Conservation (phyloP, 2,329 filamentous ascomycete species). For the Bimuria novae-zelandiae region DNA sequence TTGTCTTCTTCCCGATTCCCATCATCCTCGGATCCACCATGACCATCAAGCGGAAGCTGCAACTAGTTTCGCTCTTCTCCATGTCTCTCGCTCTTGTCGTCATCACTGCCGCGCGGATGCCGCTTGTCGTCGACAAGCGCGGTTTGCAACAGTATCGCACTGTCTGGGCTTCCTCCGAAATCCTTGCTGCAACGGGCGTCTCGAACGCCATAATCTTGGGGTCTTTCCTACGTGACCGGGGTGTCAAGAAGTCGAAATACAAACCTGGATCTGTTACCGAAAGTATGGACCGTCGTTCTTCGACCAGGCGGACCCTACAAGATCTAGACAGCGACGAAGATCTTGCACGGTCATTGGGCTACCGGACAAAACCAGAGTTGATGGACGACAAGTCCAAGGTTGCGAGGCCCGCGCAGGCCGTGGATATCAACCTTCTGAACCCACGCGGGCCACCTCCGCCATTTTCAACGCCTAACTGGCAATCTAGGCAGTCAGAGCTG, state of each 20-base stretch:
- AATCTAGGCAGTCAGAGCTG: constrained; percentile 24
- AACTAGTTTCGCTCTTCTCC: constrained; percentile 80
- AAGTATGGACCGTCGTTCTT: constrained; percentile 60
- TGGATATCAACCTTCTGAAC: constrained; percentile 33
- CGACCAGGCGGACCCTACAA: constrained; percentile 65
- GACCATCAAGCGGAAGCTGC: constrained; percentile 75
- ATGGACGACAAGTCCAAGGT: constrained; percentile 49
- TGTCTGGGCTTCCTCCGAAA: constrained; percentile 85
- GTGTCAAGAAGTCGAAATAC: constrained; percentile 84
- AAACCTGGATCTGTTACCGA: constrained; percentile 60
- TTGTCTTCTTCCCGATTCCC: constrained; percentile 86
- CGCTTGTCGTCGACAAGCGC: constrained; percentile 70
- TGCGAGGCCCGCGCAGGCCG: constrained; percentile 45
- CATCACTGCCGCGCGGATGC: constrained; percentile 81
- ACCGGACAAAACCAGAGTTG: constrained; percentile 63
- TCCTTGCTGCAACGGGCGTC: constrained; percentile 83
- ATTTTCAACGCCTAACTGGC: constrained; percentile 40
- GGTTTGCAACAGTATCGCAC: constrained; percentile 87
- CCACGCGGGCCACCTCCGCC: constrained; percentile 24
- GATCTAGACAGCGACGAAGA: constrained; percentile 92
- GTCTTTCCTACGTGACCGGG: constrained; percentile 88
- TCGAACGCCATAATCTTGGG: constrained; percentile 90
- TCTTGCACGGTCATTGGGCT: constrained; percentile 78
- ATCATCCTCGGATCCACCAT: constrained; percentile 83
- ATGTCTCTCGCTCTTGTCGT: constrained; percentile 79